These are phyloP conservation scores for Fusarium hainanense DNA, from an alignment of 2,329 filamentous ascomycete genomes.

Conservation along the genomic window DNA sequence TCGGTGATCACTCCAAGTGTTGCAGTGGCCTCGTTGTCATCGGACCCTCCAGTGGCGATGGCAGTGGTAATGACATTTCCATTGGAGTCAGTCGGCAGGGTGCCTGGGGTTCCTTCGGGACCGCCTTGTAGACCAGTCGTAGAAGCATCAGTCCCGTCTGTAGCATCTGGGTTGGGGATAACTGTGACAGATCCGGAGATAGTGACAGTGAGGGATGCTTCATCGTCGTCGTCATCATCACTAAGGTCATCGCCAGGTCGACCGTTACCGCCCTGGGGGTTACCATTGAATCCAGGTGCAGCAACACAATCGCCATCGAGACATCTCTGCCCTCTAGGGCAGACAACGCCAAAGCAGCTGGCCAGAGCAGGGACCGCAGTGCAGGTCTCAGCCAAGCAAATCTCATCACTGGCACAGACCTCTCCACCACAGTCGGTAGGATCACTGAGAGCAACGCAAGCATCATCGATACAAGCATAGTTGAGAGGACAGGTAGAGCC, in stretches of 20 bases:
- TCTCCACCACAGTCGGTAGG: slow-evolving; percentile 15
- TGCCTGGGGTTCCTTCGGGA: background rate
- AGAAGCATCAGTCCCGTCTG: background rate
- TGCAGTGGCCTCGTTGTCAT: background rate
- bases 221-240: background rate
- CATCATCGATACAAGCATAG: slow-evolving; percentile 21
- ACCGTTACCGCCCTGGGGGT: background rate
- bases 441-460: slow-evolving; percentile 21
- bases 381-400: slow-evolving; percentile 27
- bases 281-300: background rate
- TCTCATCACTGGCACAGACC: slow-evolving; percentile 11
- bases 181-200: background rate
- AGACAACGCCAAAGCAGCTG: background rate
- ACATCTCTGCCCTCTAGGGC: slow-evolving; percentile 7
- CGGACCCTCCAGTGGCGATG: background rate
- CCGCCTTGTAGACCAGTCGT: background rate
- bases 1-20: background rate
- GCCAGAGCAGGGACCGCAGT: background rate
- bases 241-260: background rate
- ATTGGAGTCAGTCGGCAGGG: background rate
- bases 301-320: slow-evolving; percentile 10
- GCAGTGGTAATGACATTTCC: background rate
- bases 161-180: background rate
- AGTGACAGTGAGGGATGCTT: background rate
- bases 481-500: slow-evolving; percentile 9